Base-by-base conservation (phyloP, 148 eudicot genomes). In the Rhododendron ovatum region DNA sequence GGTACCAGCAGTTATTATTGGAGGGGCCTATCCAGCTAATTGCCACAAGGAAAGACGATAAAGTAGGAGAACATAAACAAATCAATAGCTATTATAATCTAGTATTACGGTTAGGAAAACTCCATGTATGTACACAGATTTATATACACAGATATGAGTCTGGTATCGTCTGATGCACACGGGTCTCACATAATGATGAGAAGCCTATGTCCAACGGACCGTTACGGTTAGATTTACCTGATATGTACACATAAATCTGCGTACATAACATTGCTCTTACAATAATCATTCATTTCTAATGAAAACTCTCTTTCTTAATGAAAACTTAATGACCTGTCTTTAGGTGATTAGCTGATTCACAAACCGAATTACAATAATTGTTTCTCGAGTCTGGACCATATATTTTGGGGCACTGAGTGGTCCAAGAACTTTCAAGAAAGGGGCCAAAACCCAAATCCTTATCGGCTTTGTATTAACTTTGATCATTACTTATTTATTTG, bases 11-110 rank as follows among this genome's bases (percentile, higher is more conserved):
- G 43, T 79, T 81, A 3, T 12, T 0, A 30, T 50, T 11, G 41
- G 50, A 78, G 17, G 65, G 86, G 50, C 69, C 86, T 24, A 18
- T 84, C 50, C 86, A 84, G 81, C 86, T 35, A 84, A 75, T 51
- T 37, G 86, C 69, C 69, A 74, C 69, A 22, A 50, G 20, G 50
- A 75, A 15, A 73, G 50, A 5, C 17, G 59, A 83, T 30, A 30
- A 71, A 45, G 39, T 35, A 28, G 20, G 85, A 84, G 76, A 71
- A 30, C 51, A 48, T 8, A 22, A 50, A 84, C 47, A 28, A 65
- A 83, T 65, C n/a, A 43, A 26, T 15, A 41, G 20, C 85, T 14
- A 35, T 2, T 26, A 83, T 15, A 82, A 59, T 59, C 24, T 12
- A 82, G 41, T 57, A 10, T 35, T 24, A 26, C 73, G 74, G 28